Percentiles rank a stretch among this genome's conserved stretches.
phyloP scores from a whole-genome alignment of 2,329 filamentous ascomycete species.

The Pseudogymnoascus verrucosus region DNA sequence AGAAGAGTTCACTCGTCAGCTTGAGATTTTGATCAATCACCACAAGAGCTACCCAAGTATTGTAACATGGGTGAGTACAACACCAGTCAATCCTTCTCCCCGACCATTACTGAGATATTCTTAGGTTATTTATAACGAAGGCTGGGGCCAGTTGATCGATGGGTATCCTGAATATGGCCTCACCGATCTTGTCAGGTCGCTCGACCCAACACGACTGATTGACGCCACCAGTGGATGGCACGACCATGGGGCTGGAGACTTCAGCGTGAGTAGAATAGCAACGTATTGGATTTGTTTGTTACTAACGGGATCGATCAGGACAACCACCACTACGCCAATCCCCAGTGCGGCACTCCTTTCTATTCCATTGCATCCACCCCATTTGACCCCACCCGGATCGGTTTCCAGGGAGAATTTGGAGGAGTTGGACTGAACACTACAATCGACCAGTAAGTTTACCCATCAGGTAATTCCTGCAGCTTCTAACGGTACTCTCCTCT shows the following conservation, averaged over 20 bases:
- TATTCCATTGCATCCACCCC: constrained; percentile 50
- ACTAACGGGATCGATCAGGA: constrained; percentile 34
- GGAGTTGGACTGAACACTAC: constrained; percentile 60
- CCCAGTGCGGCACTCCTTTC: constrained; percentile 63
- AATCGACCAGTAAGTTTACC: constrained; percentile 45
- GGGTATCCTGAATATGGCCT: constrained; percentile 48
- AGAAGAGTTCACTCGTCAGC: constrained; percentile 55
- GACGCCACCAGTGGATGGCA: constrained; percentile 58
- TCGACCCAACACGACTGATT: constrained; percentile 58
- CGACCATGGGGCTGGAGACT: constrained; percentile 62
- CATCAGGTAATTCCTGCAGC: background rate
- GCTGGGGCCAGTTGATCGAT: constrained; percentile 54
- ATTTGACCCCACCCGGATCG: constrained; percentile 52
- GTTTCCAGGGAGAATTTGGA: constrained; percentile 64
- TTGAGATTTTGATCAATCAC: constrained; percentile 36
- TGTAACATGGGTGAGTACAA: constrained; percentile 49
- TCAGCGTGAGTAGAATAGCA: constrained; percentile 27
- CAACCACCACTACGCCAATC: constrained; percentile 64
- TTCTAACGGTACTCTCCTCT: background rate
- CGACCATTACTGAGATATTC: background rate
- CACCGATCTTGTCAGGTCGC: constrained; percentile 42
- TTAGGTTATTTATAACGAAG: constrained; percentile 62
- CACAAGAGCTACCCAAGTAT: constrained; percentile 48
- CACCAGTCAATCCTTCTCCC: too few relatives aligned
- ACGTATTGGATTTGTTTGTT: background rate